Base-by-base conservation (phyloP, 2,329 filamentous ascomycete genomes). In the Albophoma yamanashiensis region DNA sequence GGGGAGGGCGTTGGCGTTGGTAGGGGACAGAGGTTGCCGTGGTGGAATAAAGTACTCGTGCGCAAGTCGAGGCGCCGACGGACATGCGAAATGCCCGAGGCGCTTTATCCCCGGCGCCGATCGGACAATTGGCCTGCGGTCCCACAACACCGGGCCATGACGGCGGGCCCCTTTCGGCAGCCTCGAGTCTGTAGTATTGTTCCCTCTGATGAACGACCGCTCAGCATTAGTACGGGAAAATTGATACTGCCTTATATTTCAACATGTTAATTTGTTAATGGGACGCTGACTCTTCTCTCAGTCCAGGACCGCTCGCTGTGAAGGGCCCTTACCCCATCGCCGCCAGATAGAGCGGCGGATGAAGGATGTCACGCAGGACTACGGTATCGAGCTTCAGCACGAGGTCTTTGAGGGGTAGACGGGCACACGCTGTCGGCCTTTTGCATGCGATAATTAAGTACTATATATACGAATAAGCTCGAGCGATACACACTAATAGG, bases 351-450 rank as follows among this genome's bases (percentile, higher is more conserved):
- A 97, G 78, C 82, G 83, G 69, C 83, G 88, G 66, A 95, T 97
- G 92, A 87, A 84, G 74, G 83, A 81, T 60, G 89, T 97, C 79
- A 92, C 92, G 1, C 91, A 89, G 71, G 92, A 95, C 66, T 92
- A 94, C 76, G 94, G 94, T 0, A 85, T 97, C 3, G 92, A 97
- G 73, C 75, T 97, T 65, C 89, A 96, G 70, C 91, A 95, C 71
- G 85, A 87, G 47, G 82, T 96, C 2, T 97, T 97, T 75, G 91
- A 95, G 60, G 92, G 93, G 4, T 96, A 67, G 68, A 8, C 31
- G 40, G n/a, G 39, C 39, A 12, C 4, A n/a, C 27, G n/a, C n/a
- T 1, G 27, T 11, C 31, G 36, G 15, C 6, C 2, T 6, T 17
- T 1, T 22, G 31, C 50, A 53, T 53, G 45, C 25, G 45, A n/a